phyloP scores from a whole-genome alignment of 2,329 filamentous ascomycete species.

The Aspergillus sp. region DNA sequence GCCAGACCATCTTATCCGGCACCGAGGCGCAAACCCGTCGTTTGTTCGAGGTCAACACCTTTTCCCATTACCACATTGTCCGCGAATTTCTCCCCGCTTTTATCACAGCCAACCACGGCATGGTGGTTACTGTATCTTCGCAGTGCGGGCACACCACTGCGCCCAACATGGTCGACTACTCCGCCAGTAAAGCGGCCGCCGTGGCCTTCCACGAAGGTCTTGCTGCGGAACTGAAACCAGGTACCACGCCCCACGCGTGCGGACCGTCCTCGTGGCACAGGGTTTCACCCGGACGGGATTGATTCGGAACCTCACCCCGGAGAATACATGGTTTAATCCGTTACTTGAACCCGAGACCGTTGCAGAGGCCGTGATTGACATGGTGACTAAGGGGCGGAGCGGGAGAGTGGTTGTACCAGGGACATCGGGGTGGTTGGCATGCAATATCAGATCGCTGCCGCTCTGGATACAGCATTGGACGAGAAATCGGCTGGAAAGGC shows the following conservation, averaged over 20 bases:
- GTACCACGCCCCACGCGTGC: constrained; percentile 58
- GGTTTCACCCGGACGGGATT: constrained; percentile 57
- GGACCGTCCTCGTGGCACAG: constrained; percentile 58
- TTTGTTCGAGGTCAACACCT: constrained; percentile 64
- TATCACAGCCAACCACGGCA: constrained; percentile 59
- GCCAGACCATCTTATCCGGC: constrained; percentile 54
- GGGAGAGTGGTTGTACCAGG: constrained; percentile 52
- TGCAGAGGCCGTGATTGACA: constrained; percentile 55
- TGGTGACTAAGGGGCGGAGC: constrained; percentile 53
- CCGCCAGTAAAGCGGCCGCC: constrained; percentile 59
- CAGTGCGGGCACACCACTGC: constrained; percentile 56
- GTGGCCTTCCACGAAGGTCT: constrained; percentile 63
- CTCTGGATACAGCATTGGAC: constrained; percentile 56
- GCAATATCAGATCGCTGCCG: constrained; percentile 47
- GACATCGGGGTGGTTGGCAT: constrained; percentile 38
- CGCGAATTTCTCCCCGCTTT: constrained; percentile 63
- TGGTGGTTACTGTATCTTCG: constrained; percentile 64
- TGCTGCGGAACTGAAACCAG: constrained; percentile 50
- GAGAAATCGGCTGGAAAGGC: constrained; percentile 34
- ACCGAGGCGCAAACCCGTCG: constrained; percentile 53
- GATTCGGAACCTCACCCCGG: constrained; percentile 51
- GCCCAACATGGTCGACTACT: constrained; percentile 62
- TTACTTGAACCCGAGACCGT: constrained; percentile 56
- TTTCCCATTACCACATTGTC: constrained; percentile 61
- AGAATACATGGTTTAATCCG: constrained; percentile 46